A percentile compares a stretch with the other conserved stretches of the same genome.
Conservation (phyloP, 2,329 filamentous ascomycete species). For the Calycina marina region DNA sequence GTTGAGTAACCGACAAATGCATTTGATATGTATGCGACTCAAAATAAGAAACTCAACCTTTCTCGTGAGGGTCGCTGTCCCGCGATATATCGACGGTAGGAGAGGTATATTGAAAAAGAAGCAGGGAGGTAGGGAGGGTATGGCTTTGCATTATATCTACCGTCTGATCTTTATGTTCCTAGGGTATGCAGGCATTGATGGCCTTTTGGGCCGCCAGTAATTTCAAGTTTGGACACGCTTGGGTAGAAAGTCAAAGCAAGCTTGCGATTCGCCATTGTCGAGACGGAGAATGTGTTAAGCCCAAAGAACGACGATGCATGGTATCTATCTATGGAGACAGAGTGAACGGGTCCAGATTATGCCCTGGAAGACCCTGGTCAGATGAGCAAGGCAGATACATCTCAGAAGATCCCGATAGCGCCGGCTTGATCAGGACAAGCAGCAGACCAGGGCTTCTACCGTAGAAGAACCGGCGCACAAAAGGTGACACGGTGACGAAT, state of each 20-base stretch:
- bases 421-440: neutral
- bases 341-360: slow-evolving; percentile 13
- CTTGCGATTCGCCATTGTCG: slow-evolving; percentile 32
- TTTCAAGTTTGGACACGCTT: slow-evolving; percentile 23
- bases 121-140: slow-evolving; percentile 12
- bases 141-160: slow-evolving; percentile 22
- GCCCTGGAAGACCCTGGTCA: slow-evolving; percentile 10
- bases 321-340: slow-evolving; percentile 7
- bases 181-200: slow-evolving; percentile 20
- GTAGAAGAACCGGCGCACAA: neutral
- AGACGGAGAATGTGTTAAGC: slow-evolving; percentile 30
- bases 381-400: slow-evolving; percentile 13
- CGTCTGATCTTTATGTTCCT: slow-evolving; percentile 19
- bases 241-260: slow-evolving; percentile 32
- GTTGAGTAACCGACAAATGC: slow-evolving; percentile 17
- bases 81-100: slow-evolving; percentile 12
- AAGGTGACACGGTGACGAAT: too few species aligned
- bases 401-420: slow-evolving; percentile 11
- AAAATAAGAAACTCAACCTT: slow-evolving; percentile 17
- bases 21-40: slow-evolving; percentile 13
- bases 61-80: slow-evolving; percentile 18
- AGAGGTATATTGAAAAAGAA: slow-evolving; percentile 10
- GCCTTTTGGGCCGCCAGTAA: slow-evolving; percentile 14
- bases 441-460: neutral
- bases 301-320: slow-evolving; percentile 12